Evolutionary conservation across 305 asterid species (phyloP), one percentile per base, ranked within the genome.

Genomic region (Solanum chacoense): DNA sequence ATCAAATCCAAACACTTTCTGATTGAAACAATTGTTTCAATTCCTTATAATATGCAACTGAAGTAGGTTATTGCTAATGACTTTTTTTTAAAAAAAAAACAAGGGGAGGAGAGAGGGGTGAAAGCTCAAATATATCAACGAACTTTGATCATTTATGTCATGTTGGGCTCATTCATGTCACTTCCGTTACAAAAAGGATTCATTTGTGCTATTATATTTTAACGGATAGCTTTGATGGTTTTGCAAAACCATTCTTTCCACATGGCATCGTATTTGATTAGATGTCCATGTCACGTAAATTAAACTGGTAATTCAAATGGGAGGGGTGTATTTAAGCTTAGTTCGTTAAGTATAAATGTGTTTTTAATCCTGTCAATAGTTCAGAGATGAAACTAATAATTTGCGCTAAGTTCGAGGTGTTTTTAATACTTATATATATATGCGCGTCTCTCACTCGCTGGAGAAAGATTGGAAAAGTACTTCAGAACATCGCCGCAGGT

Each of bases 181-280:
- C n/a, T 50, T 0, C 4, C 9, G n/a, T 50, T 50, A 50, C 9
- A 50, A 0, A 50, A 1, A 2, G 65, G n/a, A 0, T 0, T 7
- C n/a, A 16, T 50, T 50, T 1, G 65, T 50, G n/a, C 65, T 50
- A 50, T 50, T 50, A 50, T 18, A 1, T 55, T 55, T 55, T 18
- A 55, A 55, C 2, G 1, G 4, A 55, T 55, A 55, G 10, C 24
- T 55, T 55, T 55, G 65, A 55, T 55, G n/a, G 0, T 18, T 50
- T 55, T 55, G 65, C 10, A 55, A 55, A 55, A 55, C 22, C 22
- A 45, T 45, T 45, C 63, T 45, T 45, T 45, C 22, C 63, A 45
- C 22, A 45, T 45, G 22, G 1, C 63, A 8, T 45, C 63, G 8
- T 45, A 45, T 14, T 1, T 45, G 1, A 45, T 45, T 45, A 45